Conservation (phyloP, 495 filamentous ascomycete genomes). For the Aspergillus diversus region DNA sequence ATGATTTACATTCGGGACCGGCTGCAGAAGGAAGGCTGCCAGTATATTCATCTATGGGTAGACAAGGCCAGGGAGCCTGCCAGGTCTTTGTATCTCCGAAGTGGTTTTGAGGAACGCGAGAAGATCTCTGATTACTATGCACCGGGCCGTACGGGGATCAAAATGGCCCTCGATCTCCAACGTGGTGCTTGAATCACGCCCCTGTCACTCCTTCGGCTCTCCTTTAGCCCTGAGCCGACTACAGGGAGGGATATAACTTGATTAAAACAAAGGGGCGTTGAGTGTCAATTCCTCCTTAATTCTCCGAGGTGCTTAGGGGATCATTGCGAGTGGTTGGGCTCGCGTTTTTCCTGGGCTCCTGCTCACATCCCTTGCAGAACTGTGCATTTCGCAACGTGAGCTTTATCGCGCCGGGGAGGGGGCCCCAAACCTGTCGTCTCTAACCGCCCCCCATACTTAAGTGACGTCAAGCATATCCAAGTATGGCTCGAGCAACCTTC, state of each 20-base stretch:
- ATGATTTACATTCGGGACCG: constrained; percentile 51
- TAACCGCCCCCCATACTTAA: constrained; percentile 44
- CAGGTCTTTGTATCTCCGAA: constrained; percentile 50
- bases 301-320: constrained; percentile 26
- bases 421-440: constrained; percentile 12
- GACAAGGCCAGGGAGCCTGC: constrained; percentile 57
- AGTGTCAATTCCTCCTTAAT: constrained; percentile 21
- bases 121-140: constrained; percentile 61
- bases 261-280: not conserved
- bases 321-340: constrained; percentile 31
- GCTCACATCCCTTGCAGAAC: constrained; percentile 44
- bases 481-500: constrained; percentile 41
- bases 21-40: constrained; percentile 56
- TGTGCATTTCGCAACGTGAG: constrained; percentile 41
- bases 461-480: constrained; percentile 52
- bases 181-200: constrained; percentile 31
- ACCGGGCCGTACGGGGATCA: constrained; percentile 56
- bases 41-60: constrained; percentile 62
- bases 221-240: constrained; percentile 20
- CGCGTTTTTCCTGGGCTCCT: constrained; percentile 32
- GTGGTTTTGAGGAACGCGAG: constrained; percentile 57
- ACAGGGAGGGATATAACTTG: constrained; percentile 1
- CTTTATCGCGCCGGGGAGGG: constrained; percentile 20
- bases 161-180: constrained; percentile 54
- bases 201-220: constrained; percentile 23